Evolutionary conservation across 116 monocot species (phyloP), one percentile per base, ranked within the genome.

Genomic region (Dioscorea cayenensis): DNA sequence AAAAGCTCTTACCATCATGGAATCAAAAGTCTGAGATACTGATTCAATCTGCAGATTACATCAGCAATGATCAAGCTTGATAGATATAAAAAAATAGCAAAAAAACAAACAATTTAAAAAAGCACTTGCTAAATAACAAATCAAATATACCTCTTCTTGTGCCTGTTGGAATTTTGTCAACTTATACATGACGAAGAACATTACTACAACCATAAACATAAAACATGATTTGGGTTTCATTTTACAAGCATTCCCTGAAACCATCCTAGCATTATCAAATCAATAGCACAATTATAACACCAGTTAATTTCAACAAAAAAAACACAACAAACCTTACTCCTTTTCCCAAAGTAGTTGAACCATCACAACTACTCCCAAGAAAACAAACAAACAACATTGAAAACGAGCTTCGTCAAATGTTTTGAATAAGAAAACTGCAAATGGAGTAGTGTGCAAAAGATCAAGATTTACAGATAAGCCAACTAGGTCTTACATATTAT

Each of bases 1-100:
- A 28, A 64, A 5, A 43, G 22, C 10, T 19, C 19, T 25, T 84
- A 84, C 84, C 88, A 19, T 77, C 50, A 71, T 20, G 63, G 82
- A 75, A 68, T 84, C 82, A 76, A 88, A 88, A n/a, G 81, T 82
- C 64, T 72, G 88, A 58, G 36, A 55, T 43, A 60, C 66, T 66
- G 63, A 51, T 67, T 88, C 88, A 77, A 88, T 71, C 88, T 88
- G 79, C 71, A 77, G 50, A 67, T 60, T 59, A 28, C 27, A 51
- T 28, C 75, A 60, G 18, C 59, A 3, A 51, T 21, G 60, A 77
- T 67, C 36, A 75, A 18, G 13, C 18, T 22, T 29, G 17, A 38
- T 25, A 52, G 52, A 18, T 61, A 50, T 48, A 52, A n/a, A 28
- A 38, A 38, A 71, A 28, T 55, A 60, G 60, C 16, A 13, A 37